Base-by-base conservation (phyloP, 2,329 filamentous ascomycete genomes). In the Fusarium sp. region DNA sequence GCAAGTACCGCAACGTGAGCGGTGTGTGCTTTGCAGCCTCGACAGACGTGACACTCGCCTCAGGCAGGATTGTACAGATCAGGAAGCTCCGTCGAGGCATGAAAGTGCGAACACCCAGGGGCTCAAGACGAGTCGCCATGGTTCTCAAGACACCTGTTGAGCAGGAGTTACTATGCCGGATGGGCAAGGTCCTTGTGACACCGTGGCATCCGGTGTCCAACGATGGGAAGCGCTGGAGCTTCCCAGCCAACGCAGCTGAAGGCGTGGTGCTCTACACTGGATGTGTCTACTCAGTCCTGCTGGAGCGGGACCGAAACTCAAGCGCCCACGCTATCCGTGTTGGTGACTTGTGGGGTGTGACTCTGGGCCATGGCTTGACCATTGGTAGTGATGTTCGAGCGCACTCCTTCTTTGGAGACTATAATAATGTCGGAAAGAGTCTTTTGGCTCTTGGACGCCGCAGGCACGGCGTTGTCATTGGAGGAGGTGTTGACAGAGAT, bases 161-260 rank as follows among this genome's bases (percentile, higher is more conserved):
- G 3, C 66, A 79, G 45, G 80, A 80, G 38, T 67, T 77, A 2
- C 83, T 91, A 76, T 88, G 86, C 68, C 82, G 82, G 0, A 78
- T 91, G 1, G 84, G 84, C 2, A 76, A 68, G 1, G 80, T 91
- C 9, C 77, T 88, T 8, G 85, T 91, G 31, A 92, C 90, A 27
- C 86, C 88, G 0, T 92, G 89, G 88, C 91, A 92, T 77, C 90
- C 90, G 1, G 79, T 92, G 4, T 84, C 81, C 0, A 57, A 77
- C 2, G 80, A 84, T 22, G 80, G 77, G 18, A 78, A 80, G 50
- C 73, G 63, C 4, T 91, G 88, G 88, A 73, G 68, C 0, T 90
- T 89, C 71, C 89, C 89, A 0, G 83, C 78, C 0, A 70, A 85
- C 1, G 74, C 85, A 2, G 79, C 82, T 0, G 73, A 79, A 0